These are phyloP conservation scores for Bipolaris cookei DNA, from an alignment of 2,329 filamentous ascomycete genomes.

Conservation along the genomic window DNA sequence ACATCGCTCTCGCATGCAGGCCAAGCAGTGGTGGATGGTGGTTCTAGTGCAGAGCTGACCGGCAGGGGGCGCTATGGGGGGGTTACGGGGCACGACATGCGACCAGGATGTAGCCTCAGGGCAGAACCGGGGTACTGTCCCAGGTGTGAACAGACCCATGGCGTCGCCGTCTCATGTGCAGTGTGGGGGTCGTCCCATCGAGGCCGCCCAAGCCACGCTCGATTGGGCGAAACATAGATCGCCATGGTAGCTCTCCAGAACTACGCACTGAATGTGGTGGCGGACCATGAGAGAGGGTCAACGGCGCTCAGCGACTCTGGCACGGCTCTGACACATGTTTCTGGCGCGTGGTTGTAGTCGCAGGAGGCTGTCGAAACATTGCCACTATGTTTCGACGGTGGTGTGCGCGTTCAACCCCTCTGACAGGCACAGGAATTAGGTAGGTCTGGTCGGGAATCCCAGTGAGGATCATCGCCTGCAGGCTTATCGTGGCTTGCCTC, in stretches of 20 bases:
- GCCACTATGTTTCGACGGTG: not conserved
- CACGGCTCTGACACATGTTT: not conserved
- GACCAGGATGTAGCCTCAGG: constrained; percentile 38
- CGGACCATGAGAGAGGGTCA: not conserved
- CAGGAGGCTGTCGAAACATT: not conserved
- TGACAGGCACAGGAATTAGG: constrained; percentile 13
- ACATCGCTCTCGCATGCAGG: constrained; percentile 42
- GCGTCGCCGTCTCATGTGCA: constrained; percentile 43
- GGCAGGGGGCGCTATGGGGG: constrained; percentile 29
- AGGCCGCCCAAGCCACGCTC: constrained; percentile 33
- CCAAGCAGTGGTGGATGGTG: constrained; percentile 42
- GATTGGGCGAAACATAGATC: constrained; percentile 30
- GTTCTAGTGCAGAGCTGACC: constrained; percentile 40
- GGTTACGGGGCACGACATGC: constrained; percentile 36
- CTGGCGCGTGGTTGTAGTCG: not conserved
- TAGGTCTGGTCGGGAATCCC: constrained; percentile 30
- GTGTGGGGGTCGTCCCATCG: constrained; percentile 40
- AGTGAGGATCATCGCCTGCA: constrained; percentile 30
- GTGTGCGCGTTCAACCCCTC: not conserved
- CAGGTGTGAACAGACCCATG: constrained; percentile 39
- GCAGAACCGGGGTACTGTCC: constrained; percentile 33
- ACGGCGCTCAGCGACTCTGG: not conserved
- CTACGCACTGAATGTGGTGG: constrained; percentile 17
- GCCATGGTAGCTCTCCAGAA: constrained; percentile 13
- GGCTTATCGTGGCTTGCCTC: constrained; percentile 26